These are phyloP conservation scores for Plectosphaerella plurivora DNA, from an alignment of 2,329 filamentous ascomycete genomes.

Conservation along the genomic window DNA sequence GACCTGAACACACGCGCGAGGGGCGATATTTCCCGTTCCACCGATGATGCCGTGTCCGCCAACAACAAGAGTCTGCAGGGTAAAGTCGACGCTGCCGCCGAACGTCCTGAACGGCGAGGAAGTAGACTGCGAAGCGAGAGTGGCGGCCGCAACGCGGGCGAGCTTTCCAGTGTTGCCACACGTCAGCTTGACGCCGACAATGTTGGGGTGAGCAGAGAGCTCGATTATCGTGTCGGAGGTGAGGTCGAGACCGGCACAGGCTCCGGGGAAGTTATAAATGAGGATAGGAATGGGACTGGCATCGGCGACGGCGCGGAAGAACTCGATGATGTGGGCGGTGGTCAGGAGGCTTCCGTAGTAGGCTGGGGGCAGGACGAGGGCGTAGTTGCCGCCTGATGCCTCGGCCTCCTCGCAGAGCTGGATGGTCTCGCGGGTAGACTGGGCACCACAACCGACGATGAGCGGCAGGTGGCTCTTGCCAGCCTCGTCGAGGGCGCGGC, in stretches of 20 bases:
- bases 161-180: conserved; percentile 69
- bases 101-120: conserved; percentile 61
- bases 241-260: conserved; percentile 59
- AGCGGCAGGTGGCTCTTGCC: conserved; percentile 64
- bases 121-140: conserved; percentile 14
- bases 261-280: conserved; percentile 67
- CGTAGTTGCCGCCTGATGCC: conserved; percentile 67
- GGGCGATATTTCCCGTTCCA: conserved; percentile 67
- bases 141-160: conserved; percentile 56
- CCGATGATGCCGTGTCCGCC: conserved; percentile 72
- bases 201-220: conserved; percentile 58
- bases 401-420: conserved; percentile 65
- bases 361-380: conserved; percentile 69
- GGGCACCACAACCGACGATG: conserved; percentile 71
- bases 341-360: conserved; percentile 69
- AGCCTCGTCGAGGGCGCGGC: conserved; percentile 62
- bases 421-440: conserved; percentile 70
- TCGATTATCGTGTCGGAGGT: conserved; percentile 58
- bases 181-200: conserved; percentile 65
- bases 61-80: conserved; percentile 63
- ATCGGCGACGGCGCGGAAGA: conserved; percentile 62
- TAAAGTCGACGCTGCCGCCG: conserved; percentile 71
- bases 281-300: conserved; percentile 60
- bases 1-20: conserved; percentile 55
- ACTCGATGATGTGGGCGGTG: conserved; percentile 57